Percentiles rank a stretch among this genome's conserved stretches.
Evolutionary conservation across 2,329 filamentous ascomycete genomes (phyloP).

Genomic region (Paradendryphiella salina): DNA sequence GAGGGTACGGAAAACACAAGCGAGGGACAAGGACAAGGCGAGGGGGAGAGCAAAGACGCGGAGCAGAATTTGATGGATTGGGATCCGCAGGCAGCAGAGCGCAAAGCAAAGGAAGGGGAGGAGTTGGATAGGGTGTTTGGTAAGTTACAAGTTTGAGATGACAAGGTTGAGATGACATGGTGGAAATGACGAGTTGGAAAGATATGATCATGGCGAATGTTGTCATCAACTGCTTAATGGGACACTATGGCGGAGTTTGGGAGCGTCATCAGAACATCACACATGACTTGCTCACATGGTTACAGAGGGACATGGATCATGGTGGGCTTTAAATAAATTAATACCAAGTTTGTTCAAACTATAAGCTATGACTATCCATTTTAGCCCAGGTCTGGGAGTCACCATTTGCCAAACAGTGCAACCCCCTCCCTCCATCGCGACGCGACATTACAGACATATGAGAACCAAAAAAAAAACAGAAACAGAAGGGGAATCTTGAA

Average conservation of each 20-base stretch:
- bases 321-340: conserved; percentile 29
- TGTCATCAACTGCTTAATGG: no score
- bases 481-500: conserved; percentile 49
- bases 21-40: conserved; percentile 53
- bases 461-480: conserved; percentile 24
- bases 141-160: conserved; percentile 52
- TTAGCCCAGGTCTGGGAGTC: conserved; percentile 15
- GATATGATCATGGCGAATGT: no score
- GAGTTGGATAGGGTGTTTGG: conserved; percentile 67
- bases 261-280: no score
- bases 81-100: conserved; percentile 31
- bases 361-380: conserved; percentile 24
- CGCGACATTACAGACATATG: conserved; percentile 50
- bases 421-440: conserved; percentile 28
- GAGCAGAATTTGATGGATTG: conserved; percentile 22
- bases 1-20: conserved; percentile 50
- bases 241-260: no score
- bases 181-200: no score
- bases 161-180: neutral
- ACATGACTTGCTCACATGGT: no score
- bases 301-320: neutral
- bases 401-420: conserved; percentile 4
- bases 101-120: conserved; percentile 60
- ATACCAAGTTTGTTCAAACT: conserved; percentile 30
- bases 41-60: conserved; percentile 12